Conservation (phyloP, 345 rosid species). For the Anastatica hierochuntica region DNA sequence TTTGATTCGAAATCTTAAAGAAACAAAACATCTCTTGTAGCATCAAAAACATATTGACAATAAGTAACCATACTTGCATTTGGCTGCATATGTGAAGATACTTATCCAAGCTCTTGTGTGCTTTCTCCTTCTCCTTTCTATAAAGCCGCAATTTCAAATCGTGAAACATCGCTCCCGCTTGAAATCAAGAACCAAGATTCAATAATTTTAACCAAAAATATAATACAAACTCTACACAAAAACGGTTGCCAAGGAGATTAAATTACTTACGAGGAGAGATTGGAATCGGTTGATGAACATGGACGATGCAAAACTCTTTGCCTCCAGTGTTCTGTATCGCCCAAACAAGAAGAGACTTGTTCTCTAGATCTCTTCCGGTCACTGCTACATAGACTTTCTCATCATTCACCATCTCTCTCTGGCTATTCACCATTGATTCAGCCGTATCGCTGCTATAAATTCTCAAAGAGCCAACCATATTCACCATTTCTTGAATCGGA, state of each 20-base stretch:
- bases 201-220: not conserved
- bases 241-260: too few species aligned
- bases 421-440: not conserved
- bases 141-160: not conserved
- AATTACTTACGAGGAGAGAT: slow-evolving; percentile 11
- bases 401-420: slow-evolving; percentile 23
- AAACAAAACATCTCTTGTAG: not conserved
- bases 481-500: slow-evolving; percentile 16
- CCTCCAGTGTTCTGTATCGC: slow-evolving; percentile 50
- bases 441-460: not conserved
- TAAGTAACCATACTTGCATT: slow-evolving; percentile 41
- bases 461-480: slow-evolving; percentile 14
- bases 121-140: slow-evolving; percentile 35
- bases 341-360: slow-evolving; percentile 41
- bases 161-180: slow-evolving; percentile 15
- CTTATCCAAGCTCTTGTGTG: slow-evolving; percentile 35
- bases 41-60: not conserved
- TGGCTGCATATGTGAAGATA: slow-evolving; percentile 38
- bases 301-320: slow-evolving; percentile 46
- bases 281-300: slow-evolving; percentile 49
- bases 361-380: slow-evolving; percentile 30
- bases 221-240: not conserved
- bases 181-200: not conserved
- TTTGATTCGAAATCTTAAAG: slow-evolving; percentile 1
- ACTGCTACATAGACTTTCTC: slow-evolving; percentile 57